Evolutionary conservation across 2,329 filamentous ascomycete species (phyloP), one percentile per base, ranked within the genome.

Genomic region (Aspergillus nomiae): DNA sequence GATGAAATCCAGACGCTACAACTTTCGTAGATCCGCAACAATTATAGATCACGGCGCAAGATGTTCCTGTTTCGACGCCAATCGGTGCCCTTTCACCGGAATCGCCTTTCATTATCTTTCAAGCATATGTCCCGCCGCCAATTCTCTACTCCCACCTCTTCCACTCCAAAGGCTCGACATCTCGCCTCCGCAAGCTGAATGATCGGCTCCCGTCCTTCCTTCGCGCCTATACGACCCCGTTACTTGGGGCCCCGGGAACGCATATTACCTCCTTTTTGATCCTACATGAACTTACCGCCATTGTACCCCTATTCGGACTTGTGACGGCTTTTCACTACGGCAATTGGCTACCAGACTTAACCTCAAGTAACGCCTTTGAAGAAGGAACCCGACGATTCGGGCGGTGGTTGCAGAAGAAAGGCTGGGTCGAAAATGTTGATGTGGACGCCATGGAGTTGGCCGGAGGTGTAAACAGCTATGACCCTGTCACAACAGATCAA

Each of bases 281-380:
- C 45, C 85, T 99, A 0, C 95, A 99, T 81, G 95, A 99, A 78
- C 76, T 97, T 51, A 98, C 95, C 0, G 94, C 95, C 11, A 81
- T 97, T 12, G 77, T 94, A 1, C 94, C 94, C 0, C 79, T 98
- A 0, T 76, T 96, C 45, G 89, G 86, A 0, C 84, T 98, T 1
- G 88, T 91, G 26, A 89, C 85, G 0, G 75, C 87, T 1, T 97
- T 99, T 77, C 92, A 98, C 79, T 93, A 92, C 74, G 88, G 87
- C 1, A 83, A 88, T 65, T 91, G 90, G 84, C 83, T 92, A 32
- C 93, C 94, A 0, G 78, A 84, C 5, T 82, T 81, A 67, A 66
- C 70, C 10, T 70, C 72, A 6, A 72, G 66, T 16, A 71, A 68
- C 57, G 74, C 74, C n/a, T 78, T 82, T 51, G 76, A 82, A 32